Base-by-base conservation (phyloP, 441 rosid species). In the Breynia disticha region DNA sequence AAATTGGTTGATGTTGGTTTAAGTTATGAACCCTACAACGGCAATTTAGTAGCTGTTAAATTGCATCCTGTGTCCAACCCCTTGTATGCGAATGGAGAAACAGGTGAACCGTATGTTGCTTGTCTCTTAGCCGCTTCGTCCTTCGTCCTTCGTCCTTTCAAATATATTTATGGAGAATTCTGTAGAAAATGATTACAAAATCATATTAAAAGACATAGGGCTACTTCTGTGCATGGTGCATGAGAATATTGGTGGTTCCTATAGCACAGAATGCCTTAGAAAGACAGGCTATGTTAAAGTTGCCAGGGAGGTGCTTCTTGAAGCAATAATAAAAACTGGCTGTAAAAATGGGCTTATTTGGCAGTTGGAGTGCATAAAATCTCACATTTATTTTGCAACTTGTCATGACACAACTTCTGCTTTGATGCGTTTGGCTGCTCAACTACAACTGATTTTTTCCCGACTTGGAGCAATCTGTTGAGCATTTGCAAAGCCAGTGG, bases 91-190 rank as follows among this genome's bases (percentile, higher is more conserved):
- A 67, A 50, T 53, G 75, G 68, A 62, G 69, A 63, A 51, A 39
- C 46, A 9, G 51, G 56, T 15, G 71, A 57, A 65, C 59, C 55
- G 1, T 68, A 48, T 77, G 76, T 87, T 61, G 82, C 86, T 55
- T 86, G 97, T 71, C 69, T 95, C 50, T 60, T 95, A 66, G 97
- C 95, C 56, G 97, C 95, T 47, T 90, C 99, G 71, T 84, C 91
- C 54, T 75, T n/a, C n/a, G n/a, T n/a, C n/a, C n/a, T n/a, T 87
- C 46, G 67, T 69, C 59, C 73, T 95, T 59, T 78, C 83, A 24
- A 85, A 67, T 55, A 60, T 70, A 58, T 52, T 71, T 51, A 35
- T 61, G 41, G 72, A 56, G 55, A 81, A 72, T 65, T 73, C 79
- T 62, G 14, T 46, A 20, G 74, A 72, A 46, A 79, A 56, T 65